Percentiles rank a stretch among this genome's conserved stretches.
These are phyloP conservation scores for Starmera quercuum DNA, from an alignment of 805 yeast genomes.

Conservation along the genomic window DNA sequence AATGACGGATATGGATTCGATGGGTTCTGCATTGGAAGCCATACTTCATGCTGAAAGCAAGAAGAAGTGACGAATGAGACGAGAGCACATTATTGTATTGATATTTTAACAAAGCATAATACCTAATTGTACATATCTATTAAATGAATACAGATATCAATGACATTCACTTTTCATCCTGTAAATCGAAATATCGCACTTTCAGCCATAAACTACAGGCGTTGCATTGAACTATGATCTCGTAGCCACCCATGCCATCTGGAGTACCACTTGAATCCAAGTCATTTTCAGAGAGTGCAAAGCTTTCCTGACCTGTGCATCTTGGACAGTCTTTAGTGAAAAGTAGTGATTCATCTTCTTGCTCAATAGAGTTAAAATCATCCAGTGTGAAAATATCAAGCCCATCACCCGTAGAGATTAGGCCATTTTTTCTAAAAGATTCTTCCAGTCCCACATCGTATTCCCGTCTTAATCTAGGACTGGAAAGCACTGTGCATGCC, in stretches of 20 bases:
- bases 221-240: conserved; percentile 69
- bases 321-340: conserved; percentile 60
- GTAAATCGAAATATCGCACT: conserved; percentile 54
- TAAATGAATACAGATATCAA: not conserved
- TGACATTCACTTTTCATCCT: conserved; percentile 15
- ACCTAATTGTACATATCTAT: not conserved
- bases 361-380: conserved; percentile 43
- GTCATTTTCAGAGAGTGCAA: conserved; percentile 52
- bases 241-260: conserved; percentile 45
- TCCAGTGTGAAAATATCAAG: conserved; percentile 61
- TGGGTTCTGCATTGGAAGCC: conserved; percentile 65
- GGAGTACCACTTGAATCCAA: conserved; percentile 44
- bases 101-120: not conserved
- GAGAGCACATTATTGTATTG: not conserved
- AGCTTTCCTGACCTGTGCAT: conserved; percentile 46
- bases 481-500: conserved; percentile 56
- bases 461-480: conserved; percentile 28
- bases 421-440: conserved; percentile 23
- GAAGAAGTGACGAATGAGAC: not conserved
- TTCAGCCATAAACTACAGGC: conserved; percentile 85
- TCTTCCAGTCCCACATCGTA: conserved; percentile 45
- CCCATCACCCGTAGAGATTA: conserved; percentile 49
- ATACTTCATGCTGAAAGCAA: conserved; percentile 49
- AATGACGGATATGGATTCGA: conserved; percentile 62
- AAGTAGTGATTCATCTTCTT: conserved; percentile 24